These are phyloP conservation scores for Spergularia marina DNA, from an alignment of 148 eudicot genomes.

Conservation along the genomic window DNA sequence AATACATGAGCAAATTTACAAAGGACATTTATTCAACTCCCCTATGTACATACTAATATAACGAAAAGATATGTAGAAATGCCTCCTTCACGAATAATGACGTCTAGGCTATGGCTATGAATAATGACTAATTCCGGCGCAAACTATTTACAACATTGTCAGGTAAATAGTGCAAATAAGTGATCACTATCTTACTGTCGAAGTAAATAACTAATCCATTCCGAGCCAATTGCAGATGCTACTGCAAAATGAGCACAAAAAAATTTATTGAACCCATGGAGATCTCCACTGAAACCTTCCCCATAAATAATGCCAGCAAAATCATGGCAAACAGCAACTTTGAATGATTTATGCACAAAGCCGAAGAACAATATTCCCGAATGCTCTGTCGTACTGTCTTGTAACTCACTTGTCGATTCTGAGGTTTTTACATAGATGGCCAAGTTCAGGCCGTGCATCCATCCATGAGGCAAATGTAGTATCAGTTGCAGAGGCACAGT, in stretches of 20 bases:
- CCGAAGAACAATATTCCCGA: not conserved
- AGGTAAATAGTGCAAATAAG: not conserved
- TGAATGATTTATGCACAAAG: constrained; percentile 24
- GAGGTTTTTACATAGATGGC: constrained; percentile 79
- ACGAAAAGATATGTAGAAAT: too few relatives aligned
- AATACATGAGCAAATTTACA: too few relatives aligned
- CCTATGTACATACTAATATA: too few relatives aligned
- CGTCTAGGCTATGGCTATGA: too few relatives aligned
- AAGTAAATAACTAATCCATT: not conserved
- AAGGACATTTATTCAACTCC: too few relatives aligned
- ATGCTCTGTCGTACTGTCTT: not conserved
- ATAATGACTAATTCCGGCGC: not conserved
- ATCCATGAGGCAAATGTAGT: constrained; percentile 68
- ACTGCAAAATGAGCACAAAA: not conserved
- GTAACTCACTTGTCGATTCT: constrained; percentile 57
- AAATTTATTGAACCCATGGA: not conserved
- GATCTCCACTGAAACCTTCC: not conserved
- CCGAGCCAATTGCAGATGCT: not conserved
- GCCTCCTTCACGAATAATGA: not conserved
- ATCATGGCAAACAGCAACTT: not conserved
- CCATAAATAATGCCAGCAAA: not conserved
- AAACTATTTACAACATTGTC: constrained; percentile 1
- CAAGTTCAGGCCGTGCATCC: constrained; percentile 85
- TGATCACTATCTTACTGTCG: not conserved
- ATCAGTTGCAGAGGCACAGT: constrained; percentile 48